Evolutionary conservation across 352 stramenopile species (phyloP).

Genomic region (Phytophthora idaei): DNA sequence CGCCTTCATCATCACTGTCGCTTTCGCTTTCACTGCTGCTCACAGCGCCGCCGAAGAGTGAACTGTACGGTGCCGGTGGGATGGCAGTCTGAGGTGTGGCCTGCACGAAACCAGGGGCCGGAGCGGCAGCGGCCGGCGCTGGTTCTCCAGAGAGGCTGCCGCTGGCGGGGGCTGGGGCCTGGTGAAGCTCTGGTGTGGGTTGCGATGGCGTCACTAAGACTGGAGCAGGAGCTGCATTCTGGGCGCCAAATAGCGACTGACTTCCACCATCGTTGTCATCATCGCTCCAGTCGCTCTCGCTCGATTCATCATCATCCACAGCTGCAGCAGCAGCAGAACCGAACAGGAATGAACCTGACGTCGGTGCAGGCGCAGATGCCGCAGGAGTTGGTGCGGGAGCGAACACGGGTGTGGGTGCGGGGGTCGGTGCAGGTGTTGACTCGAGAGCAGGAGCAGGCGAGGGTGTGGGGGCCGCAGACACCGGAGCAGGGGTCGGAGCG

Average conservation of each 20-base stretch:
- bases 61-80: constrained; percentile 50
- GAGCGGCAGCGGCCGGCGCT: constrained; percentile 13
- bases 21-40: constrained; percentile 63
- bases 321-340: constrained; percentile 25
- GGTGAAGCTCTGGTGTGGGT: constrained; percentile 29
- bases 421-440: not conserved
- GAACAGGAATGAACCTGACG: constrained; percentile 42
- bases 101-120: constrained; percentile 36
- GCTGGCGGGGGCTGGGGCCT: constrained; percentile 21
- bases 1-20: constrained; percentile 80
- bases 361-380: constrained; percentile 8
- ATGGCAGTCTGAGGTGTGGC: constrained; percentile 28
- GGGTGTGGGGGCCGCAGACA: not conserved
- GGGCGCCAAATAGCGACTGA: constrained; percentile 49
- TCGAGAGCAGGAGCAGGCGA: constrained; percentile 1
- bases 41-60: constrained; percentile 66
- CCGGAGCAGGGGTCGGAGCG: not conserved
- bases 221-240: constrained; percentile 23
- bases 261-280: constrained; percentile 41
- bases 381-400: constrained; percentile 14
- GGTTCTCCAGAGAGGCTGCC: constrained; percentile 39
- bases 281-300: constrained; percentile 76
- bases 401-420: constrained; percentile 20
- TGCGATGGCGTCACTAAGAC: constrained; percentile 30
- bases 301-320: constrained; percentile 56